phyloP scores from a whole-genome alignment of 2,329 filamentous ascomycete species.

The Chaetomium olivaceum region DNA sequence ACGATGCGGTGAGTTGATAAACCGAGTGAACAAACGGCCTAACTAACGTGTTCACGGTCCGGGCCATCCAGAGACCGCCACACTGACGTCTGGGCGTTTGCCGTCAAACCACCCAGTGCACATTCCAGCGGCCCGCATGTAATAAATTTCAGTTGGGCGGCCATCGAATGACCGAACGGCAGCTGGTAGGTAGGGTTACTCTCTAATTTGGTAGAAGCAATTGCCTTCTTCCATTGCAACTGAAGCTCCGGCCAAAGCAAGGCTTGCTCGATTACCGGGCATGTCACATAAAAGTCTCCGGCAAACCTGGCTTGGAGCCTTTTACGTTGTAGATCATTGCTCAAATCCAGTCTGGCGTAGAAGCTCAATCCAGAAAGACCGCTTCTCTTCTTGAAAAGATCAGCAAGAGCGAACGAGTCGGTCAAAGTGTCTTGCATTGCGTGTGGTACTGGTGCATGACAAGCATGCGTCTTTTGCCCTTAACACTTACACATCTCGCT shows the following conservation, averaged over 20 bases:
- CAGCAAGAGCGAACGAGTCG: neutral
- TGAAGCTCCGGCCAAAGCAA: neutral
- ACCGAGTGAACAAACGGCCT: neutral
- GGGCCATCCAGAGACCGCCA: conserved; percentile 30
- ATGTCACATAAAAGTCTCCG: conserved; percentile 1
- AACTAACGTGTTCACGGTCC: conserved; percentile 12
- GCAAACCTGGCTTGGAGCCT: neutral
- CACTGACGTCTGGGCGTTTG: conserved; percentile 17
- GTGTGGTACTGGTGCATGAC: conserved; percentile 6
- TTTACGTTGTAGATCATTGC: neutral
- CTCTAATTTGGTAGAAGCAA: conserved; percentile 9
- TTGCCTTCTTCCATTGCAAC: conserved; percentile 10
- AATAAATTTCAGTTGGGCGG: conserved; percentile 14
- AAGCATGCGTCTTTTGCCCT: neutral
- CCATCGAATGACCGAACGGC: conserved; percentile 8
- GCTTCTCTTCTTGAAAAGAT: neutral
- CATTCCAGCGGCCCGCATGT: conserved; percentile 15
- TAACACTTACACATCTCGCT: conserved; percentile 23
- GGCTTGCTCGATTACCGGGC: conserved; percentile 6
- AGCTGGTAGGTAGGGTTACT: neutral
- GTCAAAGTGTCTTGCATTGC: conserved; percentile 1
- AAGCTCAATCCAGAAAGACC: neutral
- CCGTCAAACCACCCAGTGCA: conserved; percentile 4
- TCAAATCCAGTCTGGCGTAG: neutral
- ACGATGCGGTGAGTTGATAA: conserved; percentile 17